Base-by-base conservation (phyloP, 1,139 yeast species). In the Pneumocystis canis region DNA sequence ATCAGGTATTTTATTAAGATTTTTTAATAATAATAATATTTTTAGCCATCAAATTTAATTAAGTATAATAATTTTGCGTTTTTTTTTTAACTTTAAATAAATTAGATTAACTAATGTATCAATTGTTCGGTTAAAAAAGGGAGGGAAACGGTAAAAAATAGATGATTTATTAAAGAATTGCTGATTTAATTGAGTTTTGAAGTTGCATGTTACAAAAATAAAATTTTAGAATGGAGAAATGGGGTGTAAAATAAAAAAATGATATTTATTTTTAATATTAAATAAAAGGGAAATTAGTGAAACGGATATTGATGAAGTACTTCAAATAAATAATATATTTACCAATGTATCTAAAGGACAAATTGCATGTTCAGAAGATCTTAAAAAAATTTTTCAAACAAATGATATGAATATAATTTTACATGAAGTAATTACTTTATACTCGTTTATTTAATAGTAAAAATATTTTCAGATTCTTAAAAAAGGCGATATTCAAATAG, bases 291-390 rank as follows among this genome's bases (percentile, higher is more conserved):
- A 56, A 30, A 61, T 62, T 41, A 76, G 78, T 11, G 98, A 94
- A 72, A 92, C 88, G 69, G 97, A 92, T 72, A 73, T 94, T 14
- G 98, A 92, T 75, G 98, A 92, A 72, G 98, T 92, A 4, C 77
- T 92, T 58, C 98, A 92, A 72, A 89, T 92, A 62, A 96, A 90
- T n/a, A 96, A 87, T 72, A 95, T 92, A 1, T 92, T 94, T 71
- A 75, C 84, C 59, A 92, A 94, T 71, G 98, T 90, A 0, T 88
- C 96, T 28, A 92, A 94, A 71, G 98, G 98, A 1, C 90, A 84
- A 68, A 94, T 88, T 1, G 98, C 98, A 2, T 84, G 90, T 33
- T 83, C 87, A 68, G 96, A 89, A 9, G 97, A 92, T 67, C 77
- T 92, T 59, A 77, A 80, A 69, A 79, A 82, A 61, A 79, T 85